A percentile compares a stretch with the other conserved stretches of the same genome.
These are phyloP conservation scores for Cladosporium sp. DNA, from an alignment of 2,329 filamentous ascomycete genomes.

Conservation along the genomic window DNA sequence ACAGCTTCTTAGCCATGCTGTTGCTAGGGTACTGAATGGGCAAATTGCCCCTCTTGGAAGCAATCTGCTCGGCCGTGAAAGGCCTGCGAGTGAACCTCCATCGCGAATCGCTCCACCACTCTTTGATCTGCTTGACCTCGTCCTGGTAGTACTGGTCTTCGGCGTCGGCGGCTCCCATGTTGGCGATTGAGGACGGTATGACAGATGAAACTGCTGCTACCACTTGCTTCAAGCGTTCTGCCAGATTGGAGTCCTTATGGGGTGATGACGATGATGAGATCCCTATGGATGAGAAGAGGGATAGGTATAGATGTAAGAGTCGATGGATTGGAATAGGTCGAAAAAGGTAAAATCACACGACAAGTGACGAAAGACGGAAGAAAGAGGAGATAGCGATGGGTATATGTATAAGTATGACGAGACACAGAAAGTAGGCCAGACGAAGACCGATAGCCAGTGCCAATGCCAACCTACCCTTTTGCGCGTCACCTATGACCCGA, in stretches of 20 bases:
- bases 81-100: constrained; percentile 91
- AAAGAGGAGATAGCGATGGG: neutral
- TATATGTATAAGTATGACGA: constrained; percentile 3
- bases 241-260: constrained; percentile 44
- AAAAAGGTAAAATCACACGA: neutral
- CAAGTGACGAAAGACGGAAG: neutral
- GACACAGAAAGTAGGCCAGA: no score
- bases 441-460: neutral
- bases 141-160: constrained; percentile 72
- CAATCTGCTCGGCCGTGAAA: constrained; percentile 95
- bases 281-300: neutral
- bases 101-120: constrained; percentile 90
- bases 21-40: constrained; percentile 92
- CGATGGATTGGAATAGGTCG: no score
- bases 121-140: constrained; percentile 83
- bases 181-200: constrained; percentile 21
- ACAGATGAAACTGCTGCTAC: constrained; percentile 26
- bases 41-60: constrained; percentile 87
- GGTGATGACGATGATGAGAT: no score
- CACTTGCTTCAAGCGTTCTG: constrained; percentile 32
- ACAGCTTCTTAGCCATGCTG: constrained; percentile 86
- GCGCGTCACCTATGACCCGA: constrained; percentile 10
- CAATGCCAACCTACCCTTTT: constrained; percentile 10
- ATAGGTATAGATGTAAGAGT: neutral
- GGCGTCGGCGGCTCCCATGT: constrained; percentile 45